Base-by-base conservation (phyloP, 139 green algal genomes). In the Ettlia oleoabundans region DNA sequence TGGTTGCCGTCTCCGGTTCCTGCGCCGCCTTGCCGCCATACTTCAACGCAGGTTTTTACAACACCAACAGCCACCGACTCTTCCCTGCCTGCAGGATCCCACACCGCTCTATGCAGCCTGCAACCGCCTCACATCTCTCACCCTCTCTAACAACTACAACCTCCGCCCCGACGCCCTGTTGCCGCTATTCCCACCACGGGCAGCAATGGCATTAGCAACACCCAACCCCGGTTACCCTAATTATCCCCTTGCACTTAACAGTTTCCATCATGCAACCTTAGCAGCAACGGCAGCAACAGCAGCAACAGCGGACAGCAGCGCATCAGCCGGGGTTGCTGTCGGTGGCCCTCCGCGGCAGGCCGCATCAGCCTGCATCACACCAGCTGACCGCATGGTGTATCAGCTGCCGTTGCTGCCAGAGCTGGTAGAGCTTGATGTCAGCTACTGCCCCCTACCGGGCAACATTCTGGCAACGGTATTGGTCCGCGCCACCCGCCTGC, bases 391-490 rank as follows among this genome's bases (percentile, higher is more conserved):
- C 43, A 15, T n/a, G n/a, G n/a, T n/a, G 37, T 33, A 64, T 64
- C 51, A 73, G 42, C 10, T 28, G 38, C 37, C 41, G 61, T 35
- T 61, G 68, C 82, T 90, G 70, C 81, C 86, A 0, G 18, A 37
- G 32, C 80, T 93, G 63, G n/a, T 22, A n/a, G 76, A 79, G 22
- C 78, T 93, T 58, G 86, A 94, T 77, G 52, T 89, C 32, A 86
- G 72, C 9, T 91, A 93, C 83, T 91, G 88, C 74, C 22, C 37
- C 0, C 69, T 92, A 55, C 69, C 80, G 4, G 0, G 71, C 0
- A 9, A 40, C 1, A 82, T 80, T 41, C 65, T 88, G 62, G 71
- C 64, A 3, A 64, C 69, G 0, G 33, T 92, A 47, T 18, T 87
- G 22, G 26, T 15, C 19, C 43, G 80, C 33, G 85, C 76, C 37